Evolutionary conservation across 495 filamentous ascomycete genomes (phyloP).

Genomic region (Aspergillus leporis): DNA sequence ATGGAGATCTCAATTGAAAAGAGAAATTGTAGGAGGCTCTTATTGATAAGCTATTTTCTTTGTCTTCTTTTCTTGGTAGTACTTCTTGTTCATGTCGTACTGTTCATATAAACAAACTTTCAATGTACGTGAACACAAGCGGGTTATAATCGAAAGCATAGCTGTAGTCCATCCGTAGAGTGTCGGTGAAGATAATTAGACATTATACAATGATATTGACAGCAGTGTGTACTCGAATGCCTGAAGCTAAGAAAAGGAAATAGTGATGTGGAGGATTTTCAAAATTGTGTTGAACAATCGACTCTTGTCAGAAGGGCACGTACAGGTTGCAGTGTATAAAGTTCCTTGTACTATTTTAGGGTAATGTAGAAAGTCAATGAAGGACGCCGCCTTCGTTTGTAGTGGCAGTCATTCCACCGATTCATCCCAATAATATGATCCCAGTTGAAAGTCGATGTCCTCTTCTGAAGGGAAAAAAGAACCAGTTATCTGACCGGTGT

Average conservation of each 20-base stretch:
- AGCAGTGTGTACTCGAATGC: neutral
- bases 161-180: neutral
- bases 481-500: slow-evolving; percentile 42
- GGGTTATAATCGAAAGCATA: neutral
- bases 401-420: slow-evolving; percentile 15
- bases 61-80: too few relatives aligned
- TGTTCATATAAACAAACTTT: neutral
- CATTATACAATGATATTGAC: neutral
- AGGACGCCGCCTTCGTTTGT: neutral
- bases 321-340: neutral
- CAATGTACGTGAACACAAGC: neutral
- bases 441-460: slow-evolving; percentile 37
- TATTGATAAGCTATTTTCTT: too few relatives aligned
- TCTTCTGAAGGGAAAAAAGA: slow-evolving; percentile 39
- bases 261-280: neutral
- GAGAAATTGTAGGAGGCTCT: too few relatives aligned
- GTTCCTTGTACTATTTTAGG: neutral
- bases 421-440: slow-evolving; percentile 29
- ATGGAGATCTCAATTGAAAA: too few relatives aligned
- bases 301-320: too few relatives aligned
- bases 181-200: neutral
- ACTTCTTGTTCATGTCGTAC: neutral
- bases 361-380: neutral
- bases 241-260: neutral
- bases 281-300: neutral